Evolutionary conservation across 2,329 filamentous ascomycete genomes (phyloP), one percentile per base, ranked within the genome.

Genomic region (Xylariales sp.): DNA sequence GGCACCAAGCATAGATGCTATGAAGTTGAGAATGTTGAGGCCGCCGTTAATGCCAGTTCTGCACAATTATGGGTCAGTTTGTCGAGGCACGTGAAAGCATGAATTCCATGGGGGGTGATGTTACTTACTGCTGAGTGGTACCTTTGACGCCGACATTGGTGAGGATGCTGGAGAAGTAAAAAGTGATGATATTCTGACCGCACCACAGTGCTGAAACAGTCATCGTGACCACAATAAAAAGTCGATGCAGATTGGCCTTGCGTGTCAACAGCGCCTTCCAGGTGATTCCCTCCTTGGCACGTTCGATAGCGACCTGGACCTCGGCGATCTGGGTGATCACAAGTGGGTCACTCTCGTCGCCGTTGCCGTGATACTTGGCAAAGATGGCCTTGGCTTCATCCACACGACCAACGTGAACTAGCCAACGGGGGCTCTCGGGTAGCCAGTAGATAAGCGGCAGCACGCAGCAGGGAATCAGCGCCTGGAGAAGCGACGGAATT

Each of bases 11-110:
- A 27, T 18, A 10, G 34, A 29, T 4, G 17, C 13, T 15, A 37
- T 13, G 25, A 29, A n/a, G 18, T 29, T 29, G 15, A 17, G 5
- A 29, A 30, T 38, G 10, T 32, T 37, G 5, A 40, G 17, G 12
- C 40, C 37, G 17, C 43, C 40, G n/a, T 45, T 43, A 17, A 45
- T 45, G 18, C 27, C 40, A 29, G 32, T 29, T 16, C 33, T 37
- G 6, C 1, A 40, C 34, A 17, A n/a, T 8, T n/a, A 5, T 13
- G 18, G 5, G 17, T 4, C 25, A n/a, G 19, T n/a, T n/a, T n/a
- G n/a, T n/a, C n/a, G n/a, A n/a, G n/a, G n/a, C n/a, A n/a, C n/a
- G n/a, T n/a, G n/a, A n/a, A n/a, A n/a, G n/a, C n/a, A n/a, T n/a
- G n/a, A n/a, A n/a, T n/a, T n/a, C 23, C 8, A 25, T 25, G 23